phyloP scores from a whole-genome alignment of 2,329 filamentous ascomycete genomes.

The Neospermospora avenae region DNA sequence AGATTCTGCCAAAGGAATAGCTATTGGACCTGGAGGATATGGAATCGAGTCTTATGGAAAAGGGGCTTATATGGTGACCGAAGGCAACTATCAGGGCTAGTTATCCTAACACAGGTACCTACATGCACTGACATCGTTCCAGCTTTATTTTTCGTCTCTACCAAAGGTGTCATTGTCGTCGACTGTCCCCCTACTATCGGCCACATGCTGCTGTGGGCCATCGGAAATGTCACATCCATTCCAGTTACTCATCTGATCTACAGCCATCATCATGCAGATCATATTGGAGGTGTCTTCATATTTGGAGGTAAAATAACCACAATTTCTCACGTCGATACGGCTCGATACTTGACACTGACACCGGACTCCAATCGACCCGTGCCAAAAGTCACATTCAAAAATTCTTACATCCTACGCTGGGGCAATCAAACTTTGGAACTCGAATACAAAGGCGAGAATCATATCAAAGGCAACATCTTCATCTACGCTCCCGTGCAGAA shows the following conservation, averaged over 20 bases:
- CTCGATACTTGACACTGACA: conserved; percentile 13
- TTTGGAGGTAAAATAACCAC: conserved; percentile 17
- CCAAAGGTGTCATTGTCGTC: conserved; percentile 30
- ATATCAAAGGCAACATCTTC: conserved; percentile 32
- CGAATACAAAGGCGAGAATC: conserved; percentile 29
- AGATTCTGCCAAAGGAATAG: background rate
- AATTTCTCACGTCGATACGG: conserved; percentile 28
- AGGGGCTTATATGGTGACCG: conserved; percentile 30
- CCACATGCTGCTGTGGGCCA: conserved; percentile 25
- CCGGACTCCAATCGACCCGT: conserved; percentile 25
- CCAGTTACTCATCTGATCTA: conserved; percentile 31
- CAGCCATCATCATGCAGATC: conserved; percentile 31
- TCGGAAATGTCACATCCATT: conserved; percentile 27
- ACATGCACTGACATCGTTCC: background rate
- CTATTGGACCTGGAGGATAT: conserved; percentile 13
- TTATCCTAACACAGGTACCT: too few species aligned
- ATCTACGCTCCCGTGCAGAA: conserved; percentile 29
- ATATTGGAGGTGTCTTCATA: conserved; percentile 26
- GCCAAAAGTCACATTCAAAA: conserved; percentile 25
- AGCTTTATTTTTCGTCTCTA: conserved; percentile 27
- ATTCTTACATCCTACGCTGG: conserved; percentile 18
- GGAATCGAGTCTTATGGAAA: conserved; percentile 23
- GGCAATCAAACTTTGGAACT: conserved; percentile 33
- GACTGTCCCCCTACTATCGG: conserved; percentile 31
- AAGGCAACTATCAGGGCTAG: conserved; percentile 26